Evolutionary conservation across 805 yeast species (phyloP), one percentile per base, ranked within the genome.

Genomic region (Lachancea sp.): DNA sequence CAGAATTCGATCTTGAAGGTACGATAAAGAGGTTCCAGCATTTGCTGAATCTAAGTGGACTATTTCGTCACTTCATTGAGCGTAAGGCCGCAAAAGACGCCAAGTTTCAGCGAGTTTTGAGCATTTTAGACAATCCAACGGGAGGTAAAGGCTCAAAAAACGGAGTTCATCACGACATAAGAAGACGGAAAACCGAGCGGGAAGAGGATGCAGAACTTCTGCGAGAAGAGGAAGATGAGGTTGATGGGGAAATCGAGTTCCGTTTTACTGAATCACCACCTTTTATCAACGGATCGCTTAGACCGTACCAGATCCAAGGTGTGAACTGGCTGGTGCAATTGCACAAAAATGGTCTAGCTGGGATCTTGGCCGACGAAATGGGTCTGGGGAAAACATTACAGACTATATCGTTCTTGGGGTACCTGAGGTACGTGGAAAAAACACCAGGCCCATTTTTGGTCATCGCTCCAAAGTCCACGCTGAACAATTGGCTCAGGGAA

Each of bases 351-450:
- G 76, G 78, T 48, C 66, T 85, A 38, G 77, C 85, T 70, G 98
- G 98, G 2, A 91, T 91, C 41, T 90, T 91, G 97, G 97, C 97
- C 0, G 97, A 89, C 67, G 97, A 86, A 64, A 89, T 89, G 97
- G 97, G 96, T 3, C 71, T 88, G 34, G 96, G 96, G 19, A 88
- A 88, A 59, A 88, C 96, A 0, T 70, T 88, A 22, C 96, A 88
- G 61, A 91, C 98, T 62, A 74, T 91, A 29, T 73, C 96, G 0
- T 70, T 91, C 27, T 74, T 90, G 85, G 91, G 98, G 97, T 91
- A 97, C 0, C 62, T 91, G 41, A 98, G 98, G 1, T 76, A 90
- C 44, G 79, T 81, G 12, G 79, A 74, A 52, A 79, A 82, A 44
- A 82, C 95, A 0, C 93, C 91, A 15, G 87, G 83, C 44, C 93